Conservation (phyloP, 768 basidiomycete genomes). For the Cystobasidium onofrii region DNA sequence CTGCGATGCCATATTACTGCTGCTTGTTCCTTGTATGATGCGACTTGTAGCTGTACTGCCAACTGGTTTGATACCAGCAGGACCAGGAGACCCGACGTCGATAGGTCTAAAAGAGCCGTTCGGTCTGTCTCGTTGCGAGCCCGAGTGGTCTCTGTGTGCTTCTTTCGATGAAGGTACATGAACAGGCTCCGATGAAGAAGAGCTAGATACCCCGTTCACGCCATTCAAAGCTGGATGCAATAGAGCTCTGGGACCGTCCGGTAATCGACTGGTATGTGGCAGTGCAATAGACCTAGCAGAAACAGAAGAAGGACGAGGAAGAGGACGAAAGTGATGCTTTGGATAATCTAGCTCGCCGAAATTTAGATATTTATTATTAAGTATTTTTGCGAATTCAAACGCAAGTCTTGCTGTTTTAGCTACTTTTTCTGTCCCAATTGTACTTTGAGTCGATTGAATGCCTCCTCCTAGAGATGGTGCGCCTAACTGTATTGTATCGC, state of each 20-base stretch:
- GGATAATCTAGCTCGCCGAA: not conserved
- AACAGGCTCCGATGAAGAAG: not conserved
- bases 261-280: not conserved
- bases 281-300: not conserved
- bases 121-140: not conserved
- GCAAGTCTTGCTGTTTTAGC: not conserved
- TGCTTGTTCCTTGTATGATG: not conserved
- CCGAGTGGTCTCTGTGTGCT: not conserved
- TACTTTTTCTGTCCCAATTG: not conserved
- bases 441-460: too few species aligned
- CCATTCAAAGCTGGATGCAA: not conserved
- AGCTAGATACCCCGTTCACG: not conserved
- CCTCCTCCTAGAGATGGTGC: too few species aligned
- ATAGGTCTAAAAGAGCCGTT: not conserved
- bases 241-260: not conserved
- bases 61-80: not conserved
- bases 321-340: not conserved
- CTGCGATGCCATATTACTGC: not conserved
- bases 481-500: not conserved
- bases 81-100: not conserved
- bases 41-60: not conserved
- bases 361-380: not conserved
- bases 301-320: not conserved
- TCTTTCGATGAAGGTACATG: not conserved
- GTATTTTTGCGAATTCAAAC: not conserved